These are phyloP conservation scores for Phaseolus lunatus DNA, from an alignment of 306 rosid genomes.

Conservation along the genomic window DNA sequence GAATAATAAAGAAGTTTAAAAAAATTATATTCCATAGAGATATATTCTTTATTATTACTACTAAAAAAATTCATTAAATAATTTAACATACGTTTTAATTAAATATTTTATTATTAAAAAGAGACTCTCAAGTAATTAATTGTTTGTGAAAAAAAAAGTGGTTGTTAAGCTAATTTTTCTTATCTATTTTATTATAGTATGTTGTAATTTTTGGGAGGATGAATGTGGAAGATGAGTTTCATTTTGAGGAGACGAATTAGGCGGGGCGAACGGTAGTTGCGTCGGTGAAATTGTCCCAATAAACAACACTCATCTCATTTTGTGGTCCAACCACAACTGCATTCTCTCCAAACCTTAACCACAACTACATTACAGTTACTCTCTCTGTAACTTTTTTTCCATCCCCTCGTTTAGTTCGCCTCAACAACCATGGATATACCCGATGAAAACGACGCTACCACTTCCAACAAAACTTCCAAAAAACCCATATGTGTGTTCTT, in stretches of 20 bases:
- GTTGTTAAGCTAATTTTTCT: too few species aligned
- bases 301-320: conserved; percentile 13
- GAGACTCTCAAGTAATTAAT: too few species aligned
- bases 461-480: conserved; percentile 36
- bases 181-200: not conserved
- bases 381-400: not conserved
- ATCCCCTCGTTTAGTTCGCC: not conserved
- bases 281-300: conserved; percentile 39
- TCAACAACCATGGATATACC: conserved; percentile 24
- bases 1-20: too few species aligned
- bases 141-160: too few species aligned
- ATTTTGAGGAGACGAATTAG: not conserved
- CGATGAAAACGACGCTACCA: conserved; percentile 21
- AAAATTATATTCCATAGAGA: too few species aligned
- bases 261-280: conserved; percentile 32
- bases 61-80: too few species aligned
- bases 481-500: conserved; percentile 48
- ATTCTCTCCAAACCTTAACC: conserved; percentile 38
- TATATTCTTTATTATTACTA: too few species aligned
- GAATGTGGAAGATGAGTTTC: not conserved
- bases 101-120: too few species aligned
- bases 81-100: too few species aligned
- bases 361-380: conserved; percentile 6
- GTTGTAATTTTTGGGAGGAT: not conserved
- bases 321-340: conserved; percentile 40